A percentile compares a stretch with the other conserved stretches of the same genome.
Evolutionary conservation across 2,329 filamentous ascomycete species (phyloP).

Genomic region (Nemania sp.): DNA sequence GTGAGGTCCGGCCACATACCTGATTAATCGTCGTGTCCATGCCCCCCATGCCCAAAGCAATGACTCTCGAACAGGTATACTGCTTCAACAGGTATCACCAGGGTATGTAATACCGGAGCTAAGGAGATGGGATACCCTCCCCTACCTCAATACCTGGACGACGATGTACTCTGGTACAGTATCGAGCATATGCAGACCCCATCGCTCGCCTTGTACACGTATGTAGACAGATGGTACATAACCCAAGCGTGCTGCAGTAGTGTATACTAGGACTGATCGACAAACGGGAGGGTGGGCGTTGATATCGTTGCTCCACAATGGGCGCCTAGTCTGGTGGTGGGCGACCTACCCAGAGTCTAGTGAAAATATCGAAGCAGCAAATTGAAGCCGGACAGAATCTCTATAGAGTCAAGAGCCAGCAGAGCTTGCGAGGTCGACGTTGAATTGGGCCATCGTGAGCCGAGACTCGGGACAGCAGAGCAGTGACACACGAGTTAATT

Average conservation of each 20-base stretch:
- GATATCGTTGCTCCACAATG: slow-evolving; percentile 16
- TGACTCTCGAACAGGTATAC: not conserved
- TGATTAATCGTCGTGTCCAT: slow-evolving; percentile 3
- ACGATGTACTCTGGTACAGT: slow-evolving; percentile 17
- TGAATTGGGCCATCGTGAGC: not conserved
- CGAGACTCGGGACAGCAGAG: not conserved
- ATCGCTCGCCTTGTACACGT: slow-evolving; percentile 13
- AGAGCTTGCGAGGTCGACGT: not conserved
- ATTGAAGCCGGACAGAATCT: not conserved
- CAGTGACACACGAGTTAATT: not conserved
- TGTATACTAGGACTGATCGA: slow-evolving; percentile 13
- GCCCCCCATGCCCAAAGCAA: not conserved
- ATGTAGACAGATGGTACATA: slow-evolving; percentile 9
- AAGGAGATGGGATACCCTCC: not conserved
- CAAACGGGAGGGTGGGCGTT: slow-evolving; percentile 18
- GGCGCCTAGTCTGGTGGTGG: slow-evolving; percentile 15
- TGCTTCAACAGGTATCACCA: not conserved
- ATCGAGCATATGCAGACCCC: slow-evolving; percentile 14
- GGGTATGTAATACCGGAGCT: not conserved
- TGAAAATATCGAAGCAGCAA: slow-evolving; percentile 12
- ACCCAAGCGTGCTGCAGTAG: not conserved
- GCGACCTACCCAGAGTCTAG: not conserved
- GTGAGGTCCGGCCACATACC: slow-evolving; percentile 4
- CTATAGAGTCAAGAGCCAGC: not conserved
- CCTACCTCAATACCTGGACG: no score